phyloP scores from a whole-genome alignment of 1,284 basidiomycete genomes.

The Pterulicium gracile region DNA sequence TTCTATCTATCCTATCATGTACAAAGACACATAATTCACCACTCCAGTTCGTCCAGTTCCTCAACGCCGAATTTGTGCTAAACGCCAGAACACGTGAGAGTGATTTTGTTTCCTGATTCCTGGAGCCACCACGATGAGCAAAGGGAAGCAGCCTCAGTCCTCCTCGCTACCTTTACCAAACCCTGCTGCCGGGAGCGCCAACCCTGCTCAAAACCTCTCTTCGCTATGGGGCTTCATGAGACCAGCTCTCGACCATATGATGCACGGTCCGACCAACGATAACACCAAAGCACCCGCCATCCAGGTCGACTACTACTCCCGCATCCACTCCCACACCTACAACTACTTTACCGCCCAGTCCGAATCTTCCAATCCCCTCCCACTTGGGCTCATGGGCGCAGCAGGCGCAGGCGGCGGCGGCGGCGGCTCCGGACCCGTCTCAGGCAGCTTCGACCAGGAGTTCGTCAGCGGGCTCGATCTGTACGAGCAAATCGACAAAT shows the following conservation, averaged over 20 bases:
- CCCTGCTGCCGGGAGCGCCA: constrained; percentile 52
- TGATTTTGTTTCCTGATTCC: neutral
- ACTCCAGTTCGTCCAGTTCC: no score
- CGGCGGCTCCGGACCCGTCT: constrained; percentile 13
- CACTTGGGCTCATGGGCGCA: constrained; percentile 13
- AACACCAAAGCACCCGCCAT: constrained; percentile 51
- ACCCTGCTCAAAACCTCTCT: constrained; percentile 58
- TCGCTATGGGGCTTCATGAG: constrained; percentile 63
- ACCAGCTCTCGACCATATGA: constrained; percentile 65
- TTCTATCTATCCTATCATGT: no score
- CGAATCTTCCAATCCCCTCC: constrained; percentile 26
- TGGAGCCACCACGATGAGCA: constrained; percentile 15
- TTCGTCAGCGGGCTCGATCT: constrained; percentile 47
- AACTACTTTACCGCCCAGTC: constrained; percentile 53
- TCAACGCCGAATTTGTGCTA: no score
- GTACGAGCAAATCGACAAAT: constrained; percentile 59
- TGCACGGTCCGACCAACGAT: constrained; percentile 53
- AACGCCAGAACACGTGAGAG: neutral
- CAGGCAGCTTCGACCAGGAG: constrained; percentile 11
- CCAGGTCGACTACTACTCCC: constrained; percentile 60
- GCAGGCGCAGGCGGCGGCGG: neutral
- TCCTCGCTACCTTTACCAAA: constrained; percentile 32
- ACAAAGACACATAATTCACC: no score
- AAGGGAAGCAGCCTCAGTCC: constrained; percentile 18
- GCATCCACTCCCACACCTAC: constrained; percentile 68